These are phyloP conservation scores for Dentipellis fragilis DNA, from an alignment of 768 basidiomycete species.

Conservation along the genomic window DNA sequence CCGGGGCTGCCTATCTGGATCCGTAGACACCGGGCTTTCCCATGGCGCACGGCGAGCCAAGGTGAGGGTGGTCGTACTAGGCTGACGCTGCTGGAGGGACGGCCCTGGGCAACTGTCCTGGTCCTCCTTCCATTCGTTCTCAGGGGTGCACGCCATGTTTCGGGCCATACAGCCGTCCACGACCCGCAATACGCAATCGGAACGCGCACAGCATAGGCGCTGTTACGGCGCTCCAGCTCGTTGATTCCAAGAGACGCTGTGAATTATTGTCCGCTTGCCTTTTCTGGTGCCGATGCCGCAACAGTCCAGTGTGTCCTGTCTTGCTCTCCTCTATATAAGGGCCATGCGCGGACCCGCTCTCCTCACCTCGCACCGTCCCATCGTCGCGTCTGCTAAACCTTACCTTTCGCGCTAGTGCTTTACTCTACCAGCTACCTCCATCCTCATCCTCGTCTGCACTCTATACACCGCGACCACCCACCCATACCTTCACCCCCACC, in stretches of 20 bases:
- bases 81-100: not conserved
- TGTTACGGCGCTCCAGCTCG: not conserved
- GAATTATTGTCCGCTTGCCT: not conserved
- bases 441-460: not conserved
- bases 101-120: no score
- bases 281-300: no score
- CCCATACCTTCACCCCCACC: not conserved
- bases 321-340: no score
- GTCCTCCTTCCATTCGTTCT: no score
- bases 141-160: no score
- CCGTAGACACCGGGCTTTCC: not conserved
- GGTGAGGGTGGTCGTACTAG: not conserved
- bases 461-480: not conserved
- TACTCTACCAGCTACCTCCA: not conserved
- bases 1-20: not conserved
- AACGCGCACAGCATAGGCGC: not conserved
- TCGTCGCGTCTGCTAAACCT: not conserved
- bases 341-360: no score
- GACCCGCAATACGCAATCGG: not conserved
- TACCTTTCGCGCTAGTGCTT: not conserved
- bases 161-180: not conserved
- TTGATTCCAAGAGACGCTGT: not conserved
- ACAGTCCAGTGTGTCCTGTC: no score
- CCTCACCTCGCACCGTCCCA: no score
- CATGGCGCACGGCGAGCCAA: not conserved